phyloP scores from a whole-genome alignment of 495 filamentous ascomycete species.

The Penicillium lividum region DNA sequence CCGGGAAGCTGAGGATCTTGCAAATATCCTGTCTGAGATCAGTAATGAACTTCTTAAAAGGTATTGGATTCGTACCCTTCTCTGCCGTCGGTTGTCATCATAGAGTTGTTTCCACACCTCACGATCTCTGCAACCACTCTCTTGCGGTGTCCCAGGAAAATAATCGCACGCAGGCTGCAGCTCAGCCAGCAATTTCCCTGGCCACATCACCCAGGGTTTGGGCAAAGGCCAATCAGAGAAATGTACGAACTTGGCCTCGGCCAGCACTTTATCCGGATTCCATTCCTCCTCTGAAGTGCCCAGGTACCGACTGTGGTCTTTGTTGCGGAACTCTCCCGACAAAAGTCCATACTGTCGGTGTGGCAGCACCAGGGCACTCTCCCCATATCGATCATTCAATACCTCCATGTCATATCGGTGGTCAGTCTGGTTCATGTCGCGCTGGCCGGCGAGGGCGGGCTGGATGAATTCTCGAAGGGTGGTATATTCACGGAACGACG shows the following conservation, averaged over 20 bases:
- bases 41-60: slow-evolving; percentile 4
- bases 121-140: slow-evolving; percentile 60
- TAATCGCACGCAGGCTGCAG: slow-evolving; percentile 63
- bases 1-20: slow-evolving; percentile 49
- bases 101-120: slow-evolving; percentile 73
- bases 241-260: slow-evolving; percentile 75
- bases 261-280: slow-evolving; percentile 63
- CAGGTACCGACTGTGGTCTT: slow-evolving; percentile 61
- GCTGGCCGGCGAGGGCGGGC: slow-evolving; percentile 36
- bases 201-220: slow-evolving; percentile 74
- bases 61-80: slow-evolving; percentile 51
- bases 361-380: slow-evolving; percentile 70
- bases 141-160: slow-evolving; percentile 40
- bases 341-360: slow-evolving; percentile 72
- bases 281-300: slow-evolving; percentile 62
- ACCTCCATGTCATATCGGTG: slow-evolving; percentile 69
- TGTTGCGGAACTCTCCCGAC: slow-evolving; percentile 67
- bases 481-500: slow-evolving; percentile 55
- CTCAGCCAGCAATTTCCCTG: slow-evolving; percentile 51
- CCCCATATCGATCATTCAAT: slow-evolving; percentile 67
- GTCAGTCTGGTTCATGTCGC: slow-evolving; percentile 34
- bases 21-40: slow-evolving; percentile 43
- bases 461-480: slow-evolving; percentile 47
- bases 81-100: slow-evolving; percentile 61
- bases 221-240: slow-evolving; percentile 82